phyloP scores from a whole-genome alignment of 148 eudicot species.

The Beta vulgaris region DNA sequence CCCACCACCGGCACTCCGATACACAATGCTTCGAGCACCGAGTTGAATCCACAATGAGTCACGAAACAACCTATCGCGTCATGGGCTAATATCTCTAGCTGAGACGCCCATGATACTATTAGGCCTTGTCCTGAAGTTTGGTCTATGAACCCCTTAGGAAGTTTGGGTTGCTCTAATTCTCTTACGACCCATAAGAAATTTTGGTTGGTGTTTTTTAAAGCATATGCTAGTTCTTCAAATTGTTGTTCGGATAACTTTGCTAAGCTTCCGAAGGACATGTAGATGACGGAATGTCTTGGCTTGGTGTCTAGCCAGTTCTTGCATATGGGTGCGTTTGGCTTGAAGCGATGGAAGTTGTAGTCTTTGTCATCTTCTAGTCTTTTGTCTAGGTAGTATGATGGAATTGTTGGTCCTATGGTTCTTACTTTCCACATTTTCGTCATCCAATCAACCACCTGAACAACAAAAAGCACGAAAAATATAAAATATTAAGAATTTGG shows the following conservation, averaged over 20 bases:
- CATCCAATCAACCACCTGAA: slow-evolving; percentile 49
- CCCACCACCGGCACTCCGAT: slow-evolving; percentile 55
- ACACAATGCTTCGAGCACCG: slow-evolving; percentile 51
- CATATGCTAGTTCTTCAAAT: slow-evolving; percentile 49
- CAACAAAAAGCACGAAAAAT: not conserved
- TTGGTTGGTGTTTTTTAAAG: slow-evolving; percentile 25
- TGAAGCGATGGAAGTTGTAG: slow-evolving; percentile 48
- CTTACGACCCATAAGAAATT: slow-evolving; percentile 65
- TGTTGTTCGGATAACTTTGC: slow-evolving; percentile 32
- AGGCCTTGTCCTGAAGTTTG: slow-evolving; percentile 28
- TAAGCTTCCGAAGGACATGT: slow-evolving; percentile 64
- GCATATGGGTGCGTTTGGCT: slow-evolving; percentile 27
- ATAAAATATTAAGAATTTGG: too few species aligned
- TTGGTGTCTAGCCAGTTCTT: slow-evolving; percentile 46
- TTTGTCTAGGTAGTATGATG: slow-evolving; percentile 54
- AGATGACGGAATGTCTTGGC: slow-evolving; percentile 48
- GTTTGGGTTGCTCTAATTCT: slow-evolving; percentile 36
- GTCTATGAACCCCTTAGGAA: slow-evolving; percentile 36
- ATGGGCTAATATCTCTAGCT: slow-evolving; percentile 43
- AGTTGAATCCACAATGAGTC: slow-evolving; percentile 65
- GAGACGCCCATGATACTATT: slow-evolving; percentile 54
- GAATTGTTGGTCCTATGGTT: slow-evolving; percentile 59
- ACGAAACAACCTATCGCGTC: slow-evolving; percentile 54
- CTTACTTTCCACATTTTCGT: slow-evolving; percentile 32
- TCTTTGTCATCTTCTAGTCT: slow-evolving; percentile 45